phyloP scores from a whole-genome alignment of 1,139 yeast species.

The Nadsonia starkeyi-henricii region DNA sequence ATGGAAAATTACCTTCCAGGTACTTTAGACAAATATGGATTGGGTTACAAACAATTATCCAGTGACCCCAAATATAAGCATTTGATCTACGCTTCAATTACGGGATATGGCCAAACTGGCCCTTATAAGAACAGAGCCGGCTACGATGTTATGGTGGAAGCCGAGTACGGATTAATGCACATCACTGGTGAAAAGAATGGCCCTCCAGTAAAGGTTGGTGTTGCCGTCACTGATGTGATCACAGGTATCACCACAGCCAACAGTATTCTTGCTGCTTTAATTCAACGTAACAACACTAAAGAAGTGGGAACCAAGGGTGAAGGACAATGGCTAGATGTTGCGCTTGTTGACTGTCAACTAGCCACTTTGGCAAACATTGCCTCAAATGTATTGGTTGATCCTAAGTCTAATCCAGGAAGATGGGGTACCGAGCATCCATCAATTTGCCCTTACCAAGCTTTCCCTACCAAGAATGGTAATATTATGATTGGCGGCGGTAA shows the following conservation, averaged over 20 bases:
- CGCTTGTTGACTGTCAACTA: slow-evolving; percentile 28
- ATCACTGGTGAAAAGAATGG: slow-evolving; percentile 30
- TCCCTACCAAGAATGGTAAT: slow-evolving; percentile 25
- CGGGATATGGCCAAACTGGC: slow-evolving; percentile 29
- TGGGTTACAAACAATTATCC: slow-evolving; percentile 21
- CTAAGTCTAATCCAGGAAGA: slow-evolving; percentile 27
- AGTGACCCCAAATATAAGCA: slow-evolving; percentile 13
- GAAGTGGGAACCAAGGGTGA: slow-evolving; percentile 19
- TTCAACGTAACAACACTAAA: slow-evolving; percentile 19
- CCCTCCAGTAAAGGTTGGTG: slow-evolving; percentile 32
- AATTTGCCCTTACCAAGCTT: slow-evolving; percentile 31
- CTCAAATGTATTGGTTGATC: slow-evolving; percentile 26
- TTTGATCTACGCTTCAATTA: slow-evolving; percentile 27
- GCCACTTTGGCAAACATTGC: slow-evolving; percentile 30
- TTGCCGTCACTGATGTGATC: slow-evolving; percentile 30
- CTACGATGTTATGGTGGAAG: slow-evolving; percentile 33
- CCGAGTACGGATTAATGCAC: slow-evolving; percentile 33
- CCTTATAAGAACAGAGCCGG: slow-evolving; percentile 27
- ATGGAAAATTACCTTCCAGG: slow-evolving; percentile 32
- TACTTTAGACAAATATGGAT: slow-evolving; percentile 24
- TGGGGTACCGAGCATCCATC: slow-evolving; percentile 32
- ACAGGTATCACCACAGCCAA: slow-evolving; percentile 29
- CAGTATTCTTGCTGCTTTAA: slow-evolving; percentile 27
- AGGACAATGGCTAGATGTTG: slow-evolving; percentile 28
- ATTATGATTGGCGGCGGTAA: slow-evolving; percentile 33